Evolutionary conservation across 345 rosid species (phyloP).

Genomic region (Populus alba): DNA sequence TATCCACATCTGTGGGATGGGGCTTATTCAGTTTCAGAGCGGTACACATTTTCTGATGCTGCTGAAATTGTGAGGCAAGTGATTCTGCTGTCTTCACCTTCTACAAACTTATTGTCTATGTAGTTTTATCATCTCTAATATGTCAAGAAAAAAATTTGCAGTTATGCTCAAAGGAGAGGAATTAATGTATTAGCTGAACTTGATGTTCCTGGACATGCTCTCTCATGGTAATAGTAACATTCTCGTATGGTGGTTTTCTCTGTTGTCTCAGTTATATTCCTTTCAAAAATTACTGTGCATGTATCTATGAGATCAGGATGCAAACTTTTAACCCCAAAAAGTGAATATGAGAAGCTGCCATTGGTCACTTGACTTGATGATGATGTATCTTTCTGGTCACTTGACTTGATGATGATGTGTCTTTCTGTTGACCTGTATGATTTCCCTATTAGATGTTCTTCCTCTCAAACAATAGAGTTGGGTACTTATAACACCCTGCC

Average conservation of each 20-base stretch:
- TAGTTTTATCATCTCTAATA: neutral
- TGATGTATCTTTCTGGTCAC: too few relatives aligned
- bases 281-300: neutral
- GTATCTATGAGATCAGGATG: too few relatives aligned
- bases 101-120: neutral
- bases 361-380: too few relatives aligned
- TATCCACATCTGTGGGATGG: constrained; percentile 75
- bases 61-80: constrained; percentile 58
- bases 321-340: too few relatives aligned
- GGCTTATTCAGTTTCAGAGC: constrained; percentile 54
- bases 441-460: too few relatives aligned
- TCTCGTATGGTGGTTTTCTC: neutral
- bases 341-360: too few relatives aligned
- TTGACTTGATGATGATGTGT: too few relatives aligned
- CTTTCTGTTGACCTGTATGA: too few relatives aligned
- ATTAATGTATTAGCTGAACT: constrained; percentile 66
- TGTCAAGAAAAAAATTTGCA: constrained; percentile 23
- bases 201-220: constrained; percentile 80
- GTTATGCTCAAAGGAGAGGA: constrained; percentile 58
- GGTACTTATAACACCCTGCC: too few relatives aligned
- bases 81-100: constrained; percentile 11
- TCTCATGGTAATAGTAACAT: constrained; percentile 49
- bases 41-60: constrained; percentile 60
- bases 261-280: constrained; percentile 4
- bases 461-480: too few relatives aligned